Evolutionary conservation across 139 green algal species (phyloP), one percentile per base, ranked within the genome.

Genomic region (Chlamydomonas sphaeroides): DNA sequence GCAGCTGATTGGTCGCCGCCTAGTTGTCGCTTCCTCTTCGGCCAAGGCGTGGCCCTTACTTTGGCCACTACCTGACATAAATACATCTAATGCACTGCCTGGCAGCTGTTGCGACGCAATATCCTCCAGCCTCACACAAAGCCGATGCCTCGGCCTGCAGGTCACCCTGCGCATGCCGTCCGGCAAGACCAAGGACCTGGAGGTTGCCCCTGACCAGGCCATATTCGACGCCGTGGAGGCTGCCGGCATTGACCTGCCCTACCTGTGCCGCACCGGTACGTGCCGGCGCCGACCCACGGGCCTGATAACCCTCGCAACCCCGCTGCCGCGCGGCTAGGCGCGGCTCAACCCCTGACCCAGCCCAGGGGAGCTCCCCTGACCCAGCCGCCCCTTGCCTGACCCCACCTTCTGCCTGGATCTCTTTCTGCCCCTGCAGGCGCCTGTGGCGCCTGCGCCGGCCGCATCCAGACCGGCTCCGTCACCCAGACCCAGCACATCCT

Each of bases 211-310:
- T 28, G 17, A 61, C 17, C 51, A 28, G 51, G 17, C 26, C 20
- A 25, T 28, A 30, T 25, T 28, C 42, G 75, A 82, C 3, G 75
- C 75, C 6, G 65, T 82, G 20, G 75, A 82, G 32, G 42, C 42
- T 15, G 30, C 51, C 26, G 62, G 65, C 62, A 35, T 82, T 2
- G 75, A 82, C 41, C 59, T 82, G 32, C 75, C 75, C 62, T 73
- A 72, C 75, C 75, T 82, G 32, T 82, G 75, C 75, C 75, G 75
- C 61, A 71, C 36, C 32, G 74, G 74, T 80, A 33, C 32, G 73
- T 45, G 2, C 21, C 35, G 8, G 3, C 33, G 4, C 11, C 28
- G 23, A 3, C 38, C 20, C 39, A 10, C 28, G 59, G 11, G 8
- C 28, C 11, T 66, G 5, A 26, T 38, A 14, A 4, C 59, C 30